Base-by-base conservation (phyloP, 441 rosid genomes). In the Croton laevigatus region DNA sequence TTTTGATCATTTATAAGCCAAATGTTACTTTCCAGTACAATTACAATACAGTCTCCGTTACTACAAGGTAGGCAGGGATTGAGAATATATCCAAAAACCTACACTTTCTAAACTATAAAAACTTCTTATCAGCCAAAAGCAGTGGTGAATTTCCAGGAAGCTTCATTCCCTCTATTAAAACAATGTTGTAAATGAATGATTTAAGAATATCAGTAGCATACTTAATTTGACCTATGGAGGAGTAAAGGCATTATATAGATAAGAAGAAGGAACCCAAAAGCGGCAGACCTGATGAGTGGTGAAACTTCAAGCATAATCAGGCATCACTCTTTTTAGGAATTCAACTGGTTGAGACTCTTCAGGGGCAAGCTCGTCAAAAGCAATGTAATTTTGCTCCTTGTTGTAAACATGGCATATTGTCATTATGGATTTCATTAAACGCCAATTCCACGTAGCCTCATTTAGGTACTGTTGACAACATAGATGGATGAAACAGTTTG, bases 371-470 rank as follows among this genome's bases (percentile, higher is more conserved):
- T 79, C 60, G 63, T 94, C 94, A 48, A 94, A 94, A 64, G 88
- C 79, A 34, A 84, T 57, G 72, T 91, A 91, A 68, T 91, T 88
- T 73, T 85, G 81, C 71, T 88, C 86, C 81, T 87, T 78, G 54
- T 85, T 76, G 37, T 90, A 89, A 66, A 91, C 89, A 83, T 82
- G 98, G 75, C 98, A 94, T 8, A 84, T 44, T 0, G 96, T 91
- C 97, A 90, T 73, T 81, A 90, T 94, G 2, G 89, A 88, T 87
- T 88, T 94, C 98, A 90, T 87, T 68, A 91, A 76, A 12, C 94
- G 90, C 98, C 97, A 94, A 73, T 85, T 94, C 97, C 97, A 88
- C 1, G 88, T 80, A 38, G 96, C 97, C 81, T 89, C 88, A 27
- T 89, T 91, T 79, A 90, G 78, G 78, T 85, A 90, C 97, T 90